Conservation (phyloP, 2,329 filamentous ascomycete species). For the Neoscytalidium dimidiatum region DNA sequence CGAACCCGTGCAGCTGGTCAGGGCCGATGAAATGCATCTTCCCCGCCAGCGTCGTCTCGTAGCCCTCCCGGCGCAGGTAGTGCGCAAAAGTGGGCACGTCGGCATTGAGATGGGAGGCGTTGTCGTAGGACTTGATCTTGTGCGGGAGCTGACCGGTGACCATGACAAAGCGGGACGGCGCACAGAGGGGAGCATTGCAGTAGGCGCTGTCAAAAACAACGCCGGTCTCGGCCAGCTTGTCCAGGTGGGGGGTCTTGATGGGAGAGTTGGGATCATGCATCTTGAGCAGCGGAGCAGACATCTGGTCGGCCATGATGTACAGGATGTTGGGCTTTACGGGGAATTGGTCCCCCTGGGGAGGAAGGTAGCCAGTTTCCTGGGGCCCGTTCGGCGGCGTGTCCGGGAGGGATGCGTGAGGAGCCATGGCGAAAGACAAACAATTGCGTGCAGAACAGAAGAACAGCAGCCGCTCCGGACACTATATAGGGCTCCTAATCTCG, state of each 20-base stretch:
- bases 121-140: conserved; percentile 90
- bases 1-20: conserved; percentile 91
- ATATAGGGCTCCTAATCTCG: neutral
- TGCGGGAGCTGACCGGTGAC: conserved; percentile 89
- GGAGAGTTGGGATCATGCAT: conserved; percentile 87
- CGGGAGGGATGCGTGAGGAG: conserved; percentile 18
- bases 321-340: conserved; percentile 69
- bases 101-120: conserved; percentile 79
- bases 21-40: conserved; percentile 96
- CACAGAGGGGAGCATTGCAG: conserved; percentile 90
- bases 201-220: conserved; percentile 94
- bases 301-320: conserved; percentile 97
- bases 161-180: conserved; percentile 91
- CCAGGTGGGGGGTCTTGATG: conserved; percentile 90
- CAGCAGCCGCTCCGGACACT: neutral
- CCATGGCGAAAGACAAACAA: conserved; percentile 1
- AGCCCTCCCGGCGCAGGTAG: conserved; percentile 80
- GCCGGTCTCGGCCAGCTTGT: conserved; percentile 75
- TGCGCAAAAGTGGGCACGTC: conserved; percentile 91
- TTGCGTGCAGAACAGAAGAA: neutral
- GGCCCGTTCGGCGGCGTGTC: conserved; percentile 19
- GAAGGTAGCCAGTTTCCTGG: conserved; percentile 16
- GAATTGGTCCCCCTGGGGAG: conserved; percentile 23
- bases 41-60: conserved; percentile 86
- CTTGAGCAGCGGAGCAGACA: conserved; percentile 85